Evolutionary conservation across 768 basidiomycete species (phyloP), one percentile per base, ranked within the genome.

Genomic region (Tephrocybe sp.): DNA sequence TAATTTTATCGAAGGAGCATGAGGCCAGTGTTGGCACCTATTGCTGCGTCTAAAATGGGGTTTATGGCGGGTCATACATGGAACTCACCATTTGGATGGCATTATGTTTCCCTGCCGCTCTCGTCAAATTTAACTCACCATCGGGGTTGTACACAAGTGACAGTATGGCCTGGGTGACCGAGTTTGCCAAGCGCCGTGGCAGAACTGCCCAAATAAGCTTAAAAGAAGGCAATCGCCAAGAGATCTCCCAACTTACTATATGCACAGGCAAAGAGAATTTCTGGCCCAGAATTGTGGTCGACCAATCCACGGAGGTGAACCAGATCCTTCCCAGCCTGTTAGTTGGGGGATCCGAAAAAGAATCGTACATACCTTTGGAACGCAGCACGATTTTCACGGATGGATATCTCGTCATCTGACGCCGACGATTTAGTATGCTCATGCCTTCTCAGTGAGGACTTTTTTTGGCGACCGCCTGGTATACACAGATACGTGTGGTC

Each of bases 361-460:
- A 24, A 37, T 20, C n/a, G 20, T 26, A 32, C 48, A 46, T 55
- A 87, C 90, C 94, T 78, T 59, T 97, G 94, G 64, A 86, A 97
- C 1, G 93, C 94, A 51, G 84, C 77, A 54, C 90, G 90, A 61
- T 96, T 95, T 67, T 95, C 93, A 34, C 93, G 78, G 54, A 79
- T 74, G 25, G 91, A 93, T 39, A 93, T 90, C 68, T 96, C 93
- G 60, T 97, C 94, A 65, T 98, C 95, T 8, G 95, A 85, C 15
- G 92, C 94, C 6, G 91, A 93, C 0, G 88, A 92, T 63, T n/a
- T 97, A 94, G 66, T 93, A 94, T 5, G 93, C 94, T 93, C 94
- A 97, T 0, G 91, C 91, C 66, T 90, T 90, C 32, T 86, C 85
- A 1, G 83, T 73, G 73, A 98, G 84, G 11, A 90, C 85, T 57